Conservation (phyloP, 148 eudicot species). For the Linanthus parryae region DNA sequence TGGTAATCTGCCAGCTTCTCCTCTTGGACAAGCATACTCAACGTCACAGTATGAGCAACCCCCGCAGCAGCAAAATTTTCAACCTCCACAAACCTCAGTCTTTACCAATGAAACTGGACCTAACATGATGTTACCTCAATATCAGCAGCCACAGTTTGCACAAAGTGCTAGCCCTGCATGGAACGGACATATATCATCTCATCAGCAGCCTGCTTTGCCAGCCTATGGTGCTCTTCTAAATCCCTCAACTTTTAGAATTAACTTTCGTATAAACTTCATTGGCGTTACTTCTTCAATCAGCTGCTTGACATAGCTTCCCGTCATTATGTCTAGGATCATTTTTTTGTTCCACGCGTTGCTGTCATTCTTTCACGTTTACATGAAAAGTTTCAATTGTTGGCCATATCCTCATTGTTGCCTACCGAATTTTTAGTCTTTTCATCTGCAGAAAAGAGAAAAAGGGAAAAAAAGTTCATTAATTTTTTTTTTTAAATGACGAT, state of each 20-base stretch:
- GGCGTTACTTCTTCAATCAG: too few relatives aligned
- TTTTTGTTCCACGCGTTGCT: too few relatives aligned
- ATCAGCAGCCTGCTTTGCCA: constrained; percentile 61
- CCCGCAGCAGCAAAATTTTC: constrained; percentile 61
- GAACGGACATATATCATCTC: constrained; percentile 55
- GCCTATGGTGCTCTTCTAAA: constrained; percentile 45
- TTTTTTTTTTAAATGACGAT: too few relatives aligned
- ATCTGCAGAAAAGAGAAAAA: too few relatives aligned
- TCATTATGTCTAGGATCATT: too few relatives aligned
- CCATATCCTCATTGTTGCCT: too few relatives aligned
- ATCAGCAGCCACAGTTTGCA: constrained; percentile 44
- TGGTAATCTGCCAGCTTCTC: constrained; percentile 28
- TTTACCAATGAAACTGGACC: constrained; percentile 53
- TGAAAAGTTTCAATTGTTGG: too few relatives aligned
- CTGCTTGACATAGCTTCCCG: too few relatives aligned
- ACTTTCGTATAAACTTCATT: not conserved
- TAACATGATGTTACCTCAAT: constrained; percentile 36
- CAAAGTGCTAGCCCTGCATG: constrained; percentile 54
- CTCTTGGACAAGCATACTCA: constrained; percentile 40
- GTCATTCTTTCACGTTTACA: too few relatives aligned
- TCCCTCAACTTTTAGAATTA: not conserved
- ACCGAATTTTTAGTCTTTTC: too few relatives aligned
- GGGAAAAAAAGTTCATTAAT: too few relatives aligned
- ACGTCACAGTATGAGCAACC: constrained; percentile 52
- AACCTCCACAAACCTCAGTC: constrained; percentile 39